Base-by-base conservation (phyloP, 768 basidiomycete species). In the Lentinula guzmanii region DNA sequence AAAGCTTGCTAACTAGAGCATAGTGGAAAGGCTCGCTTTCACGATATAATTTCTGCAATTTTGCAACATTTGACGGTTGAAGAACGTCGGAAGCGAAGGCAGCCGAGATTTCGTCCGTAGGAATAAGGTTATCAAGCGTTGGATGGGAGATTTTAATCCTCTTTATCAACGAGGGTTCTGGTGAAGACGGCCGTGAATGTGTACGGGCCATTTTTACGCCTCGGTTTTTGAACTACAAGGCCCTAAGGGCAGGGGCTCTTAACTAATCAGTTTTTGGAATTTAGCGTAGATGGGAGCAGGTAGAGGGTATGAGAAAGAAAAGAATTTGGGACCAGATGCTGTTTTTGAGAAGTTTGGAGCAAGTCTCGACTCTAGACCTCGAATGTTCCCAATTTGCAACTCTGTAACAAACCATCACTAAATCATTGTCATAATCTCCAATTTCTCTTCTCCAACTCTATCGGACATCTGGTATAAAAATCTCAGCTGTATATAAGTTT, bases 11-110 rank as follows among this genome's bases (percentile, higher is more conserved):
- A 59, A 97, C 81, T 55, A 92, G 79, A 16, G 85, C 86, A 74
- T 95, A 86, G 72, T 89, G 91, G 82, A 87, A 98, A 0, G 95
- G 95, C 58, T 78, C 69, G 66, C 77, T 86, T 5, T 74, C 65
- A 11, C 71, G 65, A 72, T 97, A 96, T 45, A 75, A 71, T 11
- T 75, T 65, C 65, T 83, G 76, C 41, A 93, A 76, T 18, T 75
- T 70, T 35, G 85, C 76, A 63, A 89, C 78, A 64, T 79, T 84
- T 55, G 77, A 70, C 58, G 80, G 77, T 61, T 84, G 79, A 63
- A 93, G 82, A 51, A 93, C 73, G 48, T 75, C 78, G 18, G 81
- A 64, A 3, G 82, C 74, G 66, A 90, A 90, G 52, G 71, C 66
- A 9, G 72, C 52, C 0, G 74, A 65, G 2, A 77, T 72, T 66